Conservation (phyloP, 73 alveolate genomes). For the Tetrahymena thermophila region DNA sequence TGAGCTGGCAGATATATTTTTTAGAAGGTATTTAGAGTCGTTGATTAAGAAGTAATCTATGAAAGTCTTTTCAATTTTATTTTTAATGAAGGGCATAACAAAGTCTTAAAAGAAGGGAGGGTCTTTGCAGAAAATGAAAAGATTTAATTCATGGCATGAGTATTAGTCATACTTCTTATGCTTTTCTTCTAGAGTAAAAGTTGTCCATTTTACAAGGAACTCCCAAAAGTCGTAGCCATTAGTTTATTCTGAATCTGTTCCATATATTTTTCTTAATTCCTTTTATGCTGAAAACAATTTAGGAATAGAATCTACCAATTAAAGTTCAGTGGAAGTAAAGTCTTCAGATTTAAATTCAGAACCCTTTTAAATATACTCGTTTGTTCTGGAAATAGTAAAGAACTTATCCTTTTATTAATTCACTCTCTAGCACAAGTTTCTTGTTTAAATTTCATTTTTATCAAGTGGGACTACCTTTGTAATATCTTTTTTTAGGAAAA, state of each 20-base stretch:
- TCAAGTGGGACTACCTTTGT: slow-evolving; percentile 14
- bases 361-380: background rate
- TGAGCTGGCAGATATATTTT: slow-evolving; percentile 16
- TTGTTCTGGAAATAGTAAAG: slow-evolving; percentile 8
- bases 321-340: slow-evolving; percentile 30
- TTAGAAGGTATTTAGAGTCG: slow-evolving; percentile 5
- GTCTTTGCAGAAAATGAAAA: slow-evolving; percentile 67
- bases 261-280: slow-evolving; percentile 26
- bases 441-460: slow-evolving; percentile 7
- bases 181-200: slow-evolving; percentile 48
- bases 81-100: slow-evolving; percentile 49
- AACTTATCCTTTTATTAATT: background rate
- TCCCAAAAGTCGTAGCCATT: slow-evolving; percentile 29
- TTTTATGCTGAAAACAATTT: background rate
- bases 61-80: slow-evolving; percentile 68
- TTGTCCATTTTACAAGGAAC: slow-evolving; percentile 52
- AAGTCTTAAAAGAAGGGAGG: slow-evolving; percentile 53
- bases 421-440: slow-evolving; percentile 10
- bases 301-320: slow-evolving; percentile 9
- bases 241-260: slow-evolving; percentile 1
- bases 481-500: slow-evolving; percentile 9
- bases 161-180: slow-evolving; percentile 48
- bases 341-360: slow-evolving; percentile 31
- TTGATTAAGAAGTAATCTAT: slow-evolving; percentile 45
- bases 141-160: slow-evolving; percentile 64